Evolutionary conservation across 2,329 filamentous ascomycete genomes (phyloP).

Genomic region (Aspergillus sp.): DNA sequence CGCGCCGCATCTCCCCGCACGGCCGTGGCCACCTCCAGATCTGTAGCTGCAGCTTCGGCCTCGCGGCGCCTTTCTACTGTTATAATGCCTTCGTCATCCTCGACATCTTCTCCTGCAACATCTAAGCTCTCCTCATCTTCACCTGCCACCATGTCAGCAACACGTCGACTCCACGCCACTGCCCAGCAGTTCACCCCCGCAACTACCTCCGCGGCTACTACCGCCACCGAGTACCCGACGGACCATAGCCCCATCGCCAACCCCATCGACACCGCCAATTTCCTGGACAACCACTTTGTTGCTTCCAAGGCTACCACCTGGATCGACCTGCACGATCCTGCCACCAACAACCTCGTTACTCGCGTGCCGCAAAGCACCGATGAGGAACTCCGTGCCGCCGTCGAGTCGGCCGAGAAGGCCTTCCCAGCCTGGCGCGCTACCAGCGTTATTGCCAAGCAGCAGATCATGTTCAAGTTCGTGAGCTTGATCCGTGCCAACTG

Average conservation of each 20-base stretch:
- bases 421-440: constrained; percentile 64
- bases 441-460: constrained; percentile 61
- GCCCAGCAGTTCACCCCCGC: constrained; percentile 53
- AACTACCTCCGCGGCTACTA: constrained; percentile 52
- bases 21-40: constrained; percentile 24
- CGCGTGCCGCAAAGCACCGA: constrained; percentile 67
- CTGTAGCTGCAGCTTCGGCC: constrained; percentile 24
- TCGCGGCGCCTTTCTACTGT: constrained; percentile 29
- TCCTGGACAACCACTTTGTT: constrained; percentile 65
- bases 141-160: constrained; percentile 26
- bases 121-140: constrained; percentile 16
- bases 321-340: constrained; percentile 66
- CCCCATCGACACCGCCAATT: constrained; percentile 62
- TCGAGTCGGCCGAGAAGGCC: constrained; percentile 63
- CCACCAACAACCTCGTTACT: constrained; percentile 68
- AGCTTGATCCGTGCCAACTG: constrained; percentile 65
- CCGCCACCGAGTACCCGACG: constrained; percentile 58
- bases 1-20: constrained; percentile 41
- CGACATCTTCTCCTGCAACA: constrained; percentile 16
- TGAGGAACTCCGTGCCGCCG: constrained; percentile 62
- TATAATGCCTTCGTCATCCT: constrained; percentile 25
- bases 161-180: constrained; percentile 55
- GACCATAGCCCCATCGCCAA: constrained; percentile 58
- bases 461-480: constrained; percentile 69
- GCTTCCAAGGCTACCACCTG: constrained; percentile 60